Evolutionary conservation across 768 basidiomycete species (phyloP).

Genomic region (Naganishia friedmannii): DNA sequence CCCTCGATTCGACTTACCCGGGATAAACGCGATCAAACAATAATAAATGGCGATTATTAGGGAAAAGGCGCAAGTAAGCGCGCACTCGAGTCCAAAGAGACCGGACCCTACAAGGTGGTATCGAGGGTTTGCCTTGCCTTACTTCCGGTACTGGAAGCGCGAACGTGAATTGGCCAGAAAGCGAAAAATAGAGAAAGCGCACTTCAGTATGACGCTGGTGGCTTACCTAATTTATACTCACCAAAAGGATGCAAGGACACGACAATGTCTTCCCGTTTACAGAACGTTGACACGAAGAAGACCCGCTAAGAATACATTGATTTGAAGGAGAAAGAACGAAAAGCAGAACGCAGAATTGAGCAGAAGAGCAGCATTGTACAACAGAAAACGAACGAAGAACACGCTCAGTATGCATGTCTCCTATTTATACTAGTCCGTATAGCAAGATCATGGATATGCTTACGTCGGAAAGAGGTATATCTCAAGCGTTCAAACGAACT

Average conservation of each 20-base stretch:
- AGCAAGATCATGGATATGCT: not conserved
- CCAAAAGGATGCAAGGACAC: not conserved
- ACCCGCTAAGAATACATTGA: not conserved
- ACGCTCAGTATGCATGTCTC: constrained; percentile 4
- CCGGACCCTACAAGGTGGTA: too few relatives aligned
- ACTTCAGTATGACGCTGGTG: not conserved
- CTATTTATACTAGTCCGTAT: too few relatives aligned
- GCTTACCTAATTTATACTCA: not conserved
- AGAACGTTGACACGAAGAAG: not conserved
- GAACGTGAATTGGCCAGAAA: not conserved
- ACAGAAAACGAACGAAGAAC: not conserved
- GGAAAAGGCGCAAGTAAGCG: not conserved
- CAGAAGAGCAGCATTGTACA: not conserved
- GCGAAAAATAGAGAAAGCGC: constrained; percentile 4
- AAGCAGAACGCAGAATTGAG: not conserved
- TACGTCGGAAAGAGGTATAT: not conserved
- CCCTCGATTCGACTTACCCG: constrained; percentile 9
- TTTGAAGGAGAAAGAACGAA: not conserved
- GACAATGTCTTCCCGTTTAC: not conserved
- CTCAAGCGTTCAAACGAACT: not conserved
- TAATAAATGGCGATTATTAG: not conserved
- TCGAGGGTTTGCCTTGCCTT: too few relatives aligned
- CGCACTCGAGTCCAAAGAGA: not conserved
- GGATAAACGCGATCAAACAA: constrained; percentile 14
- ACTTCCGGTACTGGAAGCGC: not conserved